Conservation (phyloP, 2,329 filamentous ascomycete genomes). For the Ophiostoma triangulosporum region DNA sequence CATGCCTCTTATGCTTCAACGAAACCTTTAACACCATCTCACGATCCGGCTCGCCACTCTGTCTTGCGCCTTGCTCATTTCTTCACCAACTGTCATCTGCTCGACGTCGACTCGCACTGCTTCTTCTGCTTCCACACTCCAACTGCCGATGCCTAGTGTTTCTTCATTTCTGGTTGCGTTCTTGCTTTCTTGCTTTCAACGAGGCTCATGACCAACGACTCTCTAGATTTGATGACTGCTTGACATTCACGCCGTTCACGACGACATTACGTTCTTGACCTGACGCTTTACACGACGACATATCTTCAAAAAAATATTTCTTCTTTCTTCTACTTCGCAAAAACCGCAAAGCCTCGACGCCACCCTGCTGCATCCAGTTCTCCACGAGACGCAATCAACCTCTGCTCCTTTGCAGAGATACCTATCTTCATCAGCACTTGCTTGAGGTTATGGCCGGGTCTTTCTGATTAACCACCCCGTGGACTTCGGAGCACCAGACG, state of each 20-base stretch:
- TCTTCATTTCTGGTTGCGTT: background rate
- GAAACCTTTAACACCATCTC: background rate
- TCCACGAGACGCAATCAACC: background rate
- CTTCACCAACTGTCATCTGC: background rate
- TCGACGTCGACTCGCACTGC: conserved; percentile 1
- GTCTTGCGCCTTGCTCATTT: background rate
- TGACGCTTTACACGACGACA: conserved; percentile 2
- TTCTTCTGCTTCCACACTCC: conserved; percentile 5
- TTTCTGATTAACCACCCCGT: conserved; percentile 6
- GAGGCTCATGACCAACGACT: conserved; percentile 3
- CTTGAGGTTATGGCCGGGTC: conserved; percentile 10
- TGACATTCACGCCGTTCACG: background rate
- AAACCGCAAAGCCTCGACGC: no score
- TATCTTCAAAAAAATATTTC: background rate
- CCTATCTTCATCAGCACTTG: background rate
- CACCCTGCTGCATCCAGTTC: no score
- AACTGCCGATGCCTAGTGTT: conserved; percentile 5
- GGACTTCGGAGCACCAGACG: background rate
- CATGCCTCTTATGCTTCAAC: conserved; percentile 11
- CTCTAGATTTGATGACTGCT: background rate
- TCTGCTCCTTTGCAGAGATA: background rate
- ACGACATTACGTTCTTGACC: conserved; percentile 3
- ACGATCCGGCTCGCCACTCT: background rate
- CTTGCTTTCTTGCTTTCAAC: background rate
- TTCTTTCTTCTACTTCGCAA: no score